These are phyloP conservation scores for Claviceps purpurea DNA, from an alignment of 2,329 filamentous ascomycete genomes.

Conservation along the genomic window DNA sequence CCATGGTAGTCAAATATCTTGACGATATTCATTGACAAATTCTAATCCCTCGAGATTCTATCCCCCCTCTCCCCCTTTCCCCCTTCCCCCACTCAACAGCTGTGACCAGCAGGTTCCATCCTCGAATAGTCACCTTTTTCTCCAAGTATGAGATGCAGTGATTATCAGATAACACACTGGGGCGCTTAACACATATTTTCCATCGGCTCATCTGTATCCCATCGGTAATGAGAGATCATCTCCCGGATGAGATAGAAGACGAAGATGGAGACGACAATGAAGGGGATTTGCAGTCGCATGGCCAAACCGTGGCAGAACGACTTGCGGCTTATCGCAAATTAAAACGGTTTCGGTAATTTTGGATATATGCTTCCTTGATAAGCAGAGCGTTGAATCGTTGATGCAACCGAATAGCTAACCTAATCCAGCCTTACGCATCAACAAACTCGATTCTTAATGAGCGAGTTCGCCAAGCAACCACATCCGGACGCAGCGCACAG, in stretches of 20 bases:
- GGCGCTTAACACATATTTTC: not conserved
- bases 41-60: not conserved
- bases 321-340: constrained; percentile 48
- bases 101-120: not conserved
- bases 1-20: not conserved
- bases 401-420: constrained; percentile 18
- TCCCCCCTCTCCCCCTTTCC: too few species aligned
- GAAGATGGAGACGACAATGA: constrained; percentile 40
- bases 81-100: not conserved
- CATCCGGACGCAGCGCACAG: constrained; percentile 87
- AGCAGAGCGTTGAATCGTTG: not conserved
- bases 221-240: not conserved
- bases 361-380: not conserved
- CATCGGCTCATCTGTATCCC: not conserved
- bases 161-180: not conserved
- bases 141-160: not conserved
- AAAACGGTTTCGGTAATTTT: constrained; percentile 66
- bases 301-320: constrained; percentile 43
- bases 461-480: constrained; percentile 87
- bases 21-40: not conserved
- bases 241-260: constrained; percentile 38
- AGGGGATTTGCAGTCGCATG: constrained; percentile 19
- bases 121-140: not conserved
- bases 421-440: constrained; percentile 69
- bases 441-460: constrained; percentile 95